Evolutionary conservation across 371 early-diverging fungal species (phyloP).

Genomic region (Mortierella sp.): DNA sequence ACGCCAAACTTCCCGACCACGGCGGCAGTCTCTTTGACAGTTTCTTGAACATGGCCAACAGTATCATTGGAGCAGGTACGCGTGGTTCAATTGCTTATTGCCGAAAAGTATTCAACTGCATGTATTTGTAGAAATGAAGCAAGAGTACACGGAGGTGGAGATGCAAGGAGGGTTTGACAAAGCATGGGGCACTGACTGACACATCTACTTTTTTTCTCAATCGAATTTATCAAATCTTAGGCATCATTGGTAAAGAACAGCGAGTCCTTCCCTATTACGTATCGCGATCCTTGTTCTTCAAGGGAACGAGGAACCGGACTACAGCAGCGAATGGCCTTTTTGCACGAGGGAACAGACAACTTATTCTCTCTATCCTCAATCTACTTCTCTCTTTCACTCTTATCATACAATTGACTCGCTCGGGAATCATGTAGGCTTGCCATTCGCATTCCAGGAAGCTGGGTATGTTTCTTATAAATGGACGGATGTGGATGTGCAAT

Average conservation of each 20-base stretch:
- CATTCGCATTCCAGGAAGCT: conserved; percentile 60
- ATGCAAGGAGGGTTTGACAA: background rate
- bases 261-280: background rate
- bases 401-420: background rate
- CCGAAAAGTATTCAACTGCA: background rate
- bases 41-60: conserved; percentile 83
- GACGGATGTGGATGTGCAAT: background rate
- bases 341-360: background rate
- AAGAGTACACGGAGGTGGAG: conserved; percentile 5
- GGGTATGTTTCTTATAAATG: conserved; percentile 35
- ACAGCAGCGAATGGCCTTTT: background rate
- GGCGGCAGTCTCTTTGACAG: conserved; percentile 56
- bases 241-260: conserved; percentile 41
- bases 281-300: background rate
- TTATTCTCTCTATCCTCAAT: background rate
- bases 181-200: conserved; percentile 5
- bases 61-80: conserved; percentile 82
- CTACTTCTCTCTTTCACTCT: background rate
- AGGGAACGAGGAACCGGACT: background rate
- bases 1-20: conserved; percentile 44
- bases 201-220: conserved; percentile 1
- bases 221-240: conserved; percentile 13
- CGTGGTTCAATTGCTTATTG: background rate
- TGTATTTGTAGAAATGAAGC: background rate
- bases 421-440: conserved; percentile 44